phyloP scores from a whole-genome alignment of 768 basidiomycete genomes.

The Podaxis carcinomalis region DNA sequence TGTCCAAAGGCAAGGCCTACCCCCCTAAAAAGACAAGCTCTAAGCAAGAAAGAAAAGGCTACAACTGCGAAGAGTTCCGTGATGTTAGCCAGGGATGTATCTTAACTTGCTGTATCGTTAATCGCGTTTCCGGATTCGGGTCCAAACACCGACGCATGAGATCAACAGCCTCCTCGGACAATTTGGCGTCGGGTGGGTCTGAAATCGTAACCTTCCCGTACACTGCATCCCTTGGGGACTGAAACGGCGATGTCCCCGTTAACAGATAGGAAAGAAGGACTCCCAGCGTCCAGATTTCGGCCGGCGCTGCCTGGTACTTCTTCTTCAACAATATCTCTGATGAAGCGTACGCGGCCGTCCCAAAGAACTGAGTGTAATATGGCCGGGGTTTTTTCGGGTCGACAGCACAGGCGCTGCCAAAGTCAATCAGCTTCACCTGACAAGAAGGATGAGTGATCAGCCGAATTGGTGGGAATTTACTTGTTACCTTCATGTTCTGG shows the following conservation, averaged over 20 bases:
- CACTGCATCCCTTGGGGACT: conserved; percentile 77
- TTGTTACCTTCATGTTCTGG: conserved; percentile 56
- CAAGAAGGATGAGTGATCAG: conserved; percentile 1
- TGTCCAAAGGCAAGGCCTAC: neutral
- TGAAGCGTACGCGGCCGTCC: conserved; percentile 93
- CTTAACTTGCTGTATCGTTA: conserved; percentile 77
- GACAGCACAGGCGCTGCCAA: conserved; percentile 81
- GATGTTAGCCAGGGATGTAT: conserved; percentile 74
- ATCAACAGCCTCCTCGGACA: conserved; percentile 49
- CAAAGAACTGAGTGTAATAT: conserved; percentile 78
- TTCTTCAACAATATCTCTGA: conserved; percentile 89
- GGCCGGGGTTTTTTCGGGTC: conserved; percentile 61
- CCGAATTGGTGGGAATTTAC: conserved; percentile 13
- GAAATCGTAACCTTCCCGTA: conserved; percentile 57
- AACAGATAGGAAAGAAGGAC: conserved; percentile 93
- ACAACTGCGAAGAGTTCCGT: neutral
- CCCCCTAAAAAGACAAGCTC: neutral
- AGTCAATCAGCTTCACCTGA: conserved; percentile 93
- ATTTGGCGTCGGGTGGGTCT: conserved; percentile 30
- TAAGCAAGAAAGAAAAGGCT: neutral
- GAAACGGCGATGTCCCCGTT: conserved; percentile 91
- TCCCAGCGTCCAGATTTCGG: conserved; percentile 95
- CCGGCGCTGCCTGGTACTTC: conserved; percentile 88
- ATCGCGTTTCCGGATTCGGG: conserved; percentile 75
- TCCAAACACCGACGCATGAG: conserved; percentile 79